Conservation (phyloP, 2,329 filamentous ascomycete species). For the Beauveria sp. region DNA sequence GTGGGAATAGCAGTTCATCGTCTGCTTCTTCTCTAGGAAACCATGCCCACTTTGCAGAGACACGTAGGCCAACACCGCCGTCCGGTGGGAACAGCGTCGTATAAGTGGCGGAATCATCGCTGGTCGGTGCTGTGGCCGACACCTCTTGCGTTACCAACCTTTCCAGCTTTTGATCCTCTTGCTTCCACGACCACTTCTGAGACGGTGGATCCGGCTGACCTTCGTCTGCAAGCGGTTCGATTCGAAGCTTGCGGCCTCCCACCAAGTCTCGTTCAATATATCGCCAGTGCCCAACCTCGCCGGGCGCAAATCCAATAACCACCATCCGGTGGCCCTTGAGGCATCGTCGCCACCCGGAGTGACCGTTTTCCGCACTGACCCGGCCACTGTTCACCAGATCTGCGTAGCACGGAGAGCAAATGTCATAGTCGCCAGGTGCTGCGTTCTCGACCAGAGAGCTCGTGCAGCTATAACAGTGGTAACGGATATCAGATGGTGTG, state of each 20-base stretch:
- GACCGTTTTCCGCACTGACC: slow-evolving; percentile 68
- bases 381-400: slow-evolving; percentile 54
- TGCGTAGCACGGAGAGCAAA: slow-evolving; percentile 73
- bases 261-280: slow-evolving; percentile 65
- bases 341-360: slow-evolving; percentile 77
- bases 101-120: slow-evolving; percentile 19
- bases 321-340: slow-evolving; percentile 76
- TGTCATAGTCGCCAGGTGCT: slow-evolving; percentile 70
- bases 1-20: slow-evolving; percentile 80
- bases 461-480: slow-evolving; percentile 73
- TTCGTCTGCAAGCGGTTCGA: slow-evolving; percentile 40
- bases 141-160: slow-evolving; percentile 46
- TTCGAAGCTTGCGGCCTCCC: slow-evolving; percentile 63
- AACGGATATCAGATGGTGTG: slow-evolving; percentile 58
- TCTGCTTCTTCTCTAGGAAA: slow-evolving; percentile 56
- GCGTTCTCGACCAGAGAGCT: slow-evolving; percentile 39
- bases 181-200: slow-evolving; percentile 46
- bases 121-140: slow-evolving; percentile 32
- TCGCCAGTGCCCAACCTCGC: slow-evolving; percentile 57
- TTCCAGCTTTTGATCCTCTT: slow-evolving; percentile 30
- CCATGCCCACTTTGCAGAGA: slow-evolving; percentile 67
- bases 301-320: slow-evolving; percentile 66
- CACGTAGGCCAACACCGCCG: slow-evolving; percentile 60
- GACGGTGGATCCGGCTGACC: slow-evolving; percentile 27
- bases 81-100: slow-evolving; percentile 57